Base-by-base conservation (phyloP, 108 stramenopile genomes). In the Mayamaea pseudoterrestris region DNA sequence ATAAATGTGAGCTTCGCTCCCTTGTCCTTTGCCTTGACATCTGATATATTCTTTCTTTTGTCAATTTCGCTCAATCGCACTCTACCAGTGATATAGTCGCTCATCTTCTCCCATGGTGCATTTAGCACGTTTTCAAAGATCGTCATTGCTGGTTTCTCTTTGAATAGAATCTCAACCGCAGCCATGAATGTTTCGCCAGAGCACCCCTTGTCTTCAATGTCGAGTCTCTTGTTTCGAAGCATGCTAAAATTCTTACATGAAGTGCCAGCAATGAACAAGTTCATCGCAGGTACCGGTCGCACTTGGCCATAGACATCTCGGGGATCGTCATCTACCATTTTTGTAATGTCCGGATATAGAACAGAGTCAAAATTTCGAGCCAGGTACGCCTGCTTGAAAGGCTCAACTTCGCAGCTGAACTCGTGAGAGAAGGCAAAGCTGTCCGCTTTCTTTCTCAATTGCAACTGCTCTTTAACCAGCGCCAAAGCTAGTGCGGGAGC, bases 371-470 rank as follows among this genome's bases (percentile, higher is more conserved):
- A 78, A 25, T 78, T 78, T 11, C 71, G 50, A 20, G 51, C 71
- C 39, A 78, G 61, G 54, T 78, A 78, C 2, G 65, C 68, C 41
- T 78, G 76, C 50, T 78, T 78, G 55, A 73, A 78, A 1, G 76
- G 66, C 50, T 78, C 76, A 30, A 70, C 63, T 50, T 78, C 76
- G 45, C 76, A 78, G 22, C 67, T 69, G 52, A 78, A 70, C 4
- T 65, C 65, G 50, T 78, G 76, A 13, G 44, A 21, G 18, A 13
- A 44, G 54, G 22, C 3, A 16, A 44, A 44, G 16, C 21, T 13
- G 5, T 14, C 28, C n/a, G 30, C 14, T n/a, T 48, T 14, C 14
- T 48, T 16, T 8, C 29, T 50, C 32, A 6, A 36, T 34, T 76
- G 57, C 25, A 72, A 41, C 37, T 65, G 44, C 16, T 73, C 66